Evolutionary conservation across 148 eudicot species (phyloP), one percentile per base, ranked within the genome.

Genomic region (Vaccinium myrtillus): DNA sequence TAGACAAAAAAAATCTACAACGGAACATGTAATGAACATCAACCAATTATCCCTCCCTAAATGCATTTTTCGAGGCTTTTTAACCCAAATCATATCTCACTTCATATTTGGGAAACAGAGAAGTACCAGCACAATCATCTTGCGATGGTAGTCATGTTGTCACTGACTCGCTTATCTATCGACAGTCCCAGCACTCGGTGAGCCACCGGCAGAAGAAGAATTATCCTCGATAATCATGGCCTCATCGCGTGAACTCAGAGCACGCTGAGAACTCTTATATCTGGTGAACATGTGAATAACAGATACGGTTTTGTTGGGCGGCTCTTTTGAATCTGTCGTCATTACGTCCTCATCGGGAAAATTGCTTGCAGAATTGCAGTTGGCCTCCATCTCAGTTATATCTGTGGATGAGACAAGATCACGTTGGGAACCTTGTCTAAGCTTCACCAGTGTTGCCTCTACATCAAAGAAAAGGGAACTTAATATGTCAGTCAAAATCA

Each of bases 381-480:
- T 48, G 54, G 10, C 70, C 73, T 74, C 83, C 2, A 46, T 56
- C 67, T 27, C 23, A 21, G 8, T 36, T 16, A 85, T 77, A 16
- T 83, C 90, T 19, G 84, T 11, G 16, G 55, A 30, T 76, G 80
- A 65, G 23, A 75, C 82, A 58, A 36, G 71, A 88, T 84, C 77
- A 8, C 84, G 92, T 18, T 56, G 90, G 73, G 95, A 89, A 11
- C 97, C 97, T 82, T 89, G 90, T 84, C 90, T 91, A 36, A 94
- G 93, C 92, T 91, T 94, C 91, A 87, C 63, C n/a, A 94, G 88
- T 30, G 97, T 94, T 6, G 92, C 82, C 83, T 92, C 95, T 94
- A 77, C 90, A 91, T 70, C 85, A 87, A 76, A 75, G 27, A 8
- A n/a, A 46, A 8, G 7, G 8, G 10, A 46, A 43, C 51, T 75